Base-by-base conservation (phyloP, 371 early-diverging fungal species). In the Dipsacomyces acuminosporus region DNA sequence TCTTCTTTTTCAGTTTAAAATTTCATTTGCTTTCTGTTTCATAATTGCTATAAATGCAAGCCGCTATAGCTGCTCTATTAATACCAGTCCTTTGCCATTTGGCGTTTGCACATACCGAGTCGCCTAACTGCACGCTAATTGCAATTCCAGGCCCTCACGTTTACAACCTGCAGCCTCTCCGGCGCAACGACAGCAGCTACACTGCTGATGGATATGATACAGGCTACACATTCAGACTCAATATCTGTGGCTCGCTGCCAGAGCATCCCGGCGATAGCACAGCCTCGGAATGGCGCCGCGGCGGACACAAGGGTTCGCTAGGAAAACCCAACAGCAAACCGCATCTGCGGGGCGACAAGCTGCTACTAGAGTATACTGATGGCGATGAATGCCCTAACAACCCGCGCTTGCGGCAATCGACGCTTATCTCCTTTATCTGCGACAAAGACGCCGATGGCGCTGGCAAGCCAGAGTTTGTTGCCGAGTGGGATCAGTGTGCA, bases 151-250 rank as follows among this genome's bases (percentile, higher is more conserved):
- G 56, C 3, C 19, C 48, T 2, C 11, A 43, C 9, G 45, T 50
- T 23, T 71, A 64, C 24, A 55, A 64, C 45, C 23, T 71, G 54
- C 64, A 61, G 5, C 34, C 71, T 26, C 58, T 71, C n/a, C 41
- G 33, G 14, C 45, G 22, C 23, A 11, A 24, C 2, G 33, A 40
- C 23, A 45, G 45, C 19, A 41, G 44, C 18, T 64, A 64, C 35
- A 24, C 5, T 2, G 54, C 56, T 23, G 51, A 64, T 19, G 60
- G 54, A 4, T 21, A 41, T 2, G 57, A 54, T 15, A 54, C 46
- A 1, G 64, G 60, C 7, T 71, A 54, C 54, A 45, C 19, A 9
- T 71, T 71, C 36, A 22, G 33, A 18, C 41, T 71, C 19, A 41
- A 51, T 3, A 41, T 71, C 9, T 71, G 71, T 35, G 20, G 34